Evolutionary conservation across 257 asterid genomes (phyloP).

Genomic region (Cruciata laevipes): DNA sequence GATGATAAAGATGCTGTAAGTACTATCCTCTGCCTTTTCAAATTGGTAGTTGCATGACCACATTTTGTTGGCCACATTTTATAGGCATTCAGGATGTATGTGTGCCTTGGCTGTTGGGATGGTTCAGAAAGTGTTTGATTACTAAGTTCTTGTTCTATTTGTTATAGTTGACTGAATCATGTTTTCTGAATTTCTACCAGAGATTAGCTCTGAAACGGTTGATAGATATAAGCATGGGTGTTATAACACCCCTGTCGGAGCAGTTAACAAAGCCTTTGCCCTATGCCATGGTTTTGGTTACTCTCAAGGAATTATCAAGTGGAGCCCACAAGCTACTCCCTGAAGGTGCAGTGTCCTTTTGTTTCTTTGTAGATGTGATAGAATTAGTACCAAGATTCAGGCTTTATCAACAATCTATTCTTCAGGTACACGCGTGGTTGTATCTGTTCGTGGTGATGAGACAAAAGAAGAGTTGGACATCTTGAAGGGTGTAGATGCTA

Average conservation of each 20-base stretch:
- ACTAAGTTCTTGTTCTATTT: not conserved
- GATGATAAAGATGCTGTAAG: constrained; percentile 87
- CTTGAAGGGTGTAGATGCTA: constrained; percentile 62
- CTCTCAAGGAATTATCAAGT: constrained; percentile 65
- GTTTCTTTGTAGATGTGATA: constrained; percentile 4
- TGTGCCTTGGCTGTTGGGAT: constrained; percentile 2
- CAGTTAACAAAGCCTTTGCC: constrained; percentile 88
- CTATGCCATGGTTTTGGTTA: constrained; percentile 69
- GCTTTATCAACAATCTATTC: constrained; percentile 14
- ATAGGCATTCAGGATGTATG: not conserved
- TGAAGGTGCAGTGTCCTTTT: constrained; percentile 43
- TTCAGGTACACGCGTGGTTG: constrained; percentile 77
- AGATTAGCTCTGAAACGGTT: constrained; percentile 80
- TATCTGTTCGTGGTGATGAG: constrained; percentile 82
- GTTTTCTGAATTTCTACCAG: constrained; percentile 37
- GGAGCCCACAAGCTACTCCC: constrained; percentile 92
- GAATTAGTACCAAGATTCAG: constrained; percentile 2
- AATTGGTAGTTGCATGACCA: not conserved
- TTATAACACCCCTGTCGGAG: constrained; percentile 85
- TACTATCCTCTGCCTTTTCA: constrained; percentile 14
- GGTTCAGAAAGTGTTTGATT: not conserved
- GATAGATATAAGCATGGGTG: constrained; percentile 94
- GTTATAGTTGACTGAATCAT: constrained; percentile 21
- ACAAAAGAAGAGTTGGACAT: constrained; percentile 61
- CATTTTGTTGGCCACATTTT: not conserved